Evolutionary conservation across 768 basidiomycete genomes (phyloP).

Genomic region (Cytidiella melzeri): DNA sequence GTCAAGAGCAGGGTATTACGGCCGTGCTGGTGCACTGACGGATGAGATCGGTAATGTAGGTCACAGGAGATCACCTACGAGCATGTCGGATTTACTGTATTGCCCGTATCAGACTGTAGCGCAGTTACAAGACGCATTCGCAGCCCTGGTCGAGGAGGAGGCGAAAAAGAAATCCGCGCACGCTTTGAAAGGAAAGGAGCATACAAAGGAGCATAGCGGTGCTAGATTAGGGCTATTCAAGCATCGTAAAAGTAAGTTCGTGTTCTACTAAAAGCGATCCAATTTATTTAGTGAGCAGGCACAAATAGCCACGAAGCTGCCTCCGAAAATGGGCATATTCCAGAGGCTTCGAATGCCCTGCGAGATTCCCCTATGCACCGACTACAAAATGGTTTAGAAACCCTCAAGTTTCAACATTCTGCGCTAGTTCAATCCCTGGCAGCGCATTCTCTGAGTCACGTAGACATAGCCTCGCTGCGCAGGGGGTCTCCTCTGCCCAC

Average conservation of each 20-base stretch:
- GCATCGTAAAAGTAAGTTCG: constrained; percentile 33
- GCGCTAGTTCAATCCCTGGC: constrained; percentile 33
- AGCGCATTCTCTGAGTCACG: not conserved
- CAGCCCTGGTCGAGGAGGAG: constrained; percentile 35
- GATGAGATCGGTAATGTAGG: constrained; percentile 66
- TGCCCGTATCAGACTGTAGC: constrained; percentile 41
- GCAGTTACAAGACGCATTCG: constrained; percentile 51
- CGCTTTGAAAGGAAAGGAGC: constrained; percentile 27
- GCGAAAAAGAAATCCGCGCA: constrained; percentile 29
- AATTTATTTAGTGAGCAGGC: not conserved
- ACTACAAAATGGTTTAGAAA: constrained; percentile 40
- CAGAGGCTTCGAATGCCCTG: constrained; percentile 15
- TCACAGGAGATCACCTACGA: constrained; percentile 11
- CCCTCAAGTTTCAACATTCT: constrained; percentile 55
- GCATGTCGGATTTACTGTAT: not conserved
- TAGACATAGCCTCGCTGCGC: constrained; percentile 21
- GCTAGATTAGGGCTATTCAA: constrained; percentile 58
- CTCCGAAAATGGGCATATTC: constrained; percentile 12
- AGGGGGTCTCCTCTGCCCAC: constrained; percentile 35
- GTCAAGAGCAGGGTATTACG: constrained; percentile 41
- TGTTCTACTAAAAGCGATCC: not conserved
- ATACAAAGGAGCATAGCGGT: constrained; percentile 26
- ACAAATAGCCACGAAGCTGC: constrained; percentile 9
- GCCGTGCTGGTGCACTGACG: constrained; percentile 43
- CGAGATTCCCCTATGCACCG: constrained; percentile 31